Conservation (phyloP, 176 grass and related monocot genomes). For the Puccinellia tenuiflora region DNA sequence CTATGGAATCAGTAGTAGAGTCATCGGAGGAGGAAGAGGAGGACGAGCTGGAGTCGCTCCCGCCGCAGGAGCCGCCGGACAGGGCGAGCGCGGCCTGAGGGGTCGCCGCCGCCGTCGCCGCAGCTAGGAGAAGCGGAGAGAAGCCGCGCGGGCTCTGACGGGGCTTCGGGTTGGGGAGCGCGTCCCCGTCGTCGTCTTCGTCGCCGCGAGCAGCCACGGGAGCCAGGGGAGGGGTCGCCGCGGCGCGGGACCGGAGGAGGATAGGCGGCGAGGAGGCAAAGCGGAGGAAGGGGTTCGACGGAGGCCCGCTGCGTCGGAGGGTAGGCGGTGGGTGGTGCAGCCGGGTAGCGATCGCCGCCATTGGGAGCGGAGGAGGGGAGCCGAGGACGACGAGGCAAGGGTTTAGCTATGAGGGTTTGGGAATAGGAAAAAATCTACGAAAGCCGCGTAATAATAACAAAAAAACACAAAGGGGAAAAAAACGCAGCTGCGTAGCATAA, state of each 20-base stretch:
- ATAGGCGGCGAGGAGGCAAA: neutral
- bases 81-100: conserved; percentile 19
- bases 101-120: neutral
- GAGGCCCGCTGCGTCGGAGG: neutral
- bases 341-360: neutral
- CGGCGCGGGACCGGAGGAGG: neutral
- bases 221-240: neutral
- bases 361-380: neutral
- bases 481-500: neutral
- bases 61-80: conserved; percentile 24
- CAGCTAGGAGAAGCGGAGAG: neutral
- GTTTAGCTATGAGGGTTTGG: neutral
- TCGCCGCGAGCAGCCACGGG: neutral
- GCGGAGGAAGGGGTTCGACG: neutral
- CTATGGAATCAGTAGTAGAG: neutral
- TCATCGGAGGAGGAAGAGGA: neutral
- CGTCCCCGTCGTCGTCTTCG: neutral
- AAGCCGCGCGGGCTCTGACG: neutral
- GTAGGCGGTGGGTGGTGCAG: neutral
- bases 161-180: neutral
- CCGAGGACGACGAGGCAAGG: neutral
- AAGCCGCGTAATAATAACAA: neutral
- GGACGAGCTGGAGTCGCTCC: neutral
- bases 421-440: neutral
- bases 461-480: neutral